Conservation (phyloP, 192 early-diverging fungal genomes). For the Linnemannia hyalina region DNA sequence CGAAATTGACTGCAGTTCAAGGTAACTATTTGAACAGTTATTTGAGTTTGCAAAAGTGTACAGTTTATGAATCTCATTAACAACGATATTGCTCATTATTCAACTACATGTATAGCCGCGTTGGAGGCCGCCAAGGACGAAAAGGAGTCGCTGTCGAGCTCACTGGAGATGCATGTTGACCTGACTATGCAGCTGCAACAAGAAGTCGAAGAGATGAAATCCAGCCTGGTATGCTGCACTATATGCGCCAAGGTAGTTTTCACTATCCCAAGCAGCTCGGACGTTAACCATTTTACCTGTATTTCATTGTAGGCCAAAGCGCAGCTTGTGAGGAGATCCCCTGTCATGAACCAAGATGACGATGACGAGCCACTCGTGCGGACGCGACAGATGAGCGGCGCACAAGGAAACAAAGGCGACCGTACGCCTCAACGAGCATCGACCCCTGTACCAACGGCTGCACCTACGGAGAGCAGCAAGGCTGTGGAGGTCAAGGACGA, state of each 20-base stretch:
- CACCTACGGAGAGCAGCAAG: too few species aligned
- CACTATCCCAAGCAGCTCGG: too few species aligned
- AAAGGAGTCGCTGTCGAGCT: conserved; percentile 33
- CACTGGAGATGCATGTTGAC: conserved; percentile 46
- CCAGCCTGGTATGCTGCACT: conserved; percentile 12
- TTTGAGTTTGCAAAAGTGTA: background rate
- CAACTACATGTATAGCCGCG: conserved; percentile 10
- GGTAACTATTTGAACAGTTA: background rate
- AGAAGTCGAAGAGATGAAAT: conserved; percentile 32
- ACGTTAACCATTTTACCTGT: background rate
- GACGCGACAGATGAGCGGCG: conserved; percentile 6
- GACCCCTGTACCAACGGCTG: conserved; percentile 30
- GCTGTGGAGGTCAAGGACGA: conserved; percentile 19
- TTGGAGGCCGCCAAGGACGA: conserved; percentile 40
- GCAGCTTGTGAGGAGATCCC: conserved; percentile 18
- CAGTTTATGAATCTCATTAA: conserved; percentile 6
- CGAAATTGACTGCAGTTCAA: conserved; percentile 54
- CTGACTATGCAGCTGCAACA: conserved; percentile 46
- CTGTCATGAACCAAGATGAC: background rate
- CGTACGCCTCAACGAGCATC: conserved; percentile 28
- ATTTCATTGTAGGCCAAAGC: conserved; percentile 13
- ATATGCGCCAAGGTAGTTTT: too few species aligned
- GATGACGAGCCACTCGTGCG: conserved; percentile 17
- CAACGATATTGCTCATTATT: background rate
- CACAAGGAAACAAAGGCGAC: conserved; percentile 3